Conservation (phyloP, 345 rosid genomes). For the Euphorbia peplus region DNA sequence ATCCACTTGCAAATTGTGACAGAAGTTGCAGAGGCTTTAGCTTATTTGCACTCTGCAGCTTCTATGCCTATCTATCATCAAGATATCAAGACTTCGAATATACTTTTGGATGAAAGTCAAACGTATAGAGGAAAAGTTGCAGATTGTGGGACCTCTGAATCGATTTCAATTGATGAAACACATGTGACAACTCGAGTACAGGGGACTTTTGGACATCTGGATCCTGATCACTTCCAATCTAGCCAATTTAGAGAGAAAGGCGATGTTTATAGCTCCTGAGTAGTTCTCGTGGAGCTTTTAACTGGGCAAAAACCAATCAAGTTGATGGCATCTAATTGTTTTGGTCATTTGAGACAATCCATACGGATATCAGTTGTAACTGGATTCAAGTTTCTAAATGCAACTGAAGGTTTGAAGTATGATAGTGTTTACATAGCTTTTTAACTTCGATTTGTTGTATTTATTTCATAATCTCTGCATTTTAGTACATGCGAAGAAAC, state of each 20-base stretch:
- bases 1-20: neutral
- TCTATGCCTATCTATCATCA: too few species aligned
- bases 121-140: slow-evolving; percentile 7
- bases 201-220: neutral
- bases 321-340: too few species aligned
- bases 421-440: too few species aligned
- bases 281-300: neutral
- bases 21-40: neutral
- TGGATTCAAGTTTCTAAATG: too few species aligned
- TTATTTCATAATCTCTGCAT: too few species aligned
- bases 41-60: slow-evolving; percentile 4
- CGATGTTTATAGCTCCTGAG: neutral
- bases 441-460: too few species aligned
- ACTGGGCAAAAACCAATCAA: neutral
- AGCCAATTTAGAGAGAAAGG: too few species aligned
- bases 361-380: too few species aligned
- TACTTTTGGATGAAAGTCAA: slow-evolving; percentile 8
- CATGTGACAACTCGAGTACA: slow-evolving; percentile 3
- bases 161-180: neutral
- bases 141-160: neutral
- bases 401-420: too few species aligned
- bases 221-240: neutral
- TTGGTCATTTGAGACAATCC: too few species aligned
- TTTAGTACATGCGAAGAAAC: too few species aligned
- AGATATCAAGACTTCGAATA: slow-evolving; percentile 6